phyloP scores from a whole-genome alignment of 1,139 yeast genomes.

The Hemisphaericaspora xylanilytica region DNA sequence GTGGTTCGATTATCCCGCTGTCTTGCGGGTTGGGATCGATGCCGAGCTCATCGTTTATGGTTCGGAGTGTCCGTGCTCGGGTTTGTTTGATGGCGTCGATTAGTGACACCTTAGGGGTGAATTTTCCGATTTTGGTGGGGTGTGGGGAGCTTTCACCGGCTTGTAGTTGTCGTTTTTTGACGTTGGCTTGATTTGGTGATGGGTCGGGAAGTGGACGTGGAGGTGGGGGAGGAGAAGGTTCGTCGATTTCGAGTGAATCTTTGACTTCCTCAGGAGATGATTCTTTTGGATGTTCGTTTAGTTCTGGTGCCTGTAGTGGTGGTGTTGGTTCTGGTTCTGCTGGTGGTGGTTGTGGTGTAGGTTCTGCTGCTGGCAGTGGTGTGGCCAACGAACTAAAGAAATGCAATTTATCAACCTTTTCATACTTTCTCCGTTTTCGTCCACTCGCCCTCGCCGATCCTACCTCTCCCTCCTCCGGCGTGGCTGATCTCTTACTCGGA shows the following conservation, averaged over 20 bases:
- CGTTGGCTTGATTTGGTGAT: too few relatives aligned
- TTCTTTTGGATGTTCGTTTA: too few relatives aligned
- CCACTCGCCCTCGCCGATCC: slow-evolving; percentile 3
- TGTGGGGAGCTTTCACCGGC: too few relatives aligned
- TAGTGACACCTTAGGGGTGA: slow-evolving; percentile 20
- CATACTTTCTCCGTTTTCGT: slow-evolving; percentile 32
- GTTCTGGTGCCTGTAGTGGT: too few relatives aligned
- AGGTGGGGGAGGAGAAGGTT: neutral
- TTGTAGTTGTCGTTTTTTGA: too few relatives aligned
- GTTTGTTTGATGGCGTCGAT: slow-evolving; percentile 36
- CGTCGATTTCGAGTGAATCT: too few relatives aligned
- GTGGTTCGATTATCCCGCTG: slow-evolving; percentile 11
- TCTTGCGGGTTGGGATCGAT: slow-evolving; percentile 15
- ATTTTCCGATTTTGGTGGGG: slow-evolving; percentile 15
- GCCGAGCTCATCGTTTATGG: slow-evolving; percentile 30
- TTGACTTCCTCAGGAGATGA: too few relatives aligned
- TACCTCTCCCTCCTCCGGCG: slow-evolving; percentile 10
- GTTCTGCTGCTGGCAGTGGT: too few relatives aligned
- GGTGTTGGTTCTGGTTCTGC: too few relatives aligned
- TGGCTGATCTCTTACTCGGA: slow-evolving; percentile 7
- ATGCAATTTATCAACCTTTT: slow-evolving; percentile 31
- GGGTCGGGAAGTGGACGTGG: too few relatives aligned
- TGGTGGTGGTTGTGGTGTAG: neutral
- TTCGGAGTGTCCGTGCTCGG: slow-evolving; percentile 25
- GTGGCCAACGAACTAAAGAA: slow-evolving; percentile 30